phyloP scores from a whole-genome alignment of 176 grass and related monocot genomes.

The Carex pumila region DNA sequence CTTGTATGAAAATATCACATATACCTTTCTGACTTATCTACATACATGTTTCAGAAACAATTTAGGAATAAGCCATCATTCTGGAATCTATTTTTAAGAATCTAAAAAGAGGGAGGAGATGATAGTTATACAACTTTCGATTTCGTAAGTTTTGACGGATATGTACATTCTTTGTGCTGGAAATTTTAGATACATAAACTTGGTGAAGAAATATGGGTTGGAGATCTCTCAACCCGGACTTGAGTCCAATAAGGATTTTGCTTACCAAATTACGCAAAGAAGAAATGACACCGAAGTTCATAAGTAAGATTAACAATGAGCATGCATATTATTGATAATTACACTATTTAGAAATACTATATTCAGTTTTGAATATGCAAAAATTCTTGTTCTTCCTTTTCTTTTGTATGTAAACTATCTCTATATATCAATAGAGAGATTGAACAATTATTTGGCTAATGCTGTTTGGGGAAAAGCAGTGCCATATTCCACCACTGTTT shows the following conservation, averaged over 20 bases:
- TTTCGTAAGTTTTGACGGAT: background rate
- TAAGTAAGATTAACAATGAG: constrained; percentile 18
- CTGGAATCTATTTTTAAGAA: background rate
- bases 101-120: background rate
- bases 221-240: constrained; percentile 46
- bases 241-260: constrained; percentile 21
- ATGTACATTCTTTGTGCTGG: background rate
- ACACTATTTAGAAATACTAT: background rate
- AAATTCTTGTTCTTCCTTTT: background rate
- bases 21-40: background rate
- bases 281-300: constrained; percentile 31
- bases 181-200: constrained; percentile 31
- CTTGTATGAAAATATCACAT: background rate
- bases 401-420: background rate
- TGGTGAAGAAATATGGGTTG: constrained; percentile 40
- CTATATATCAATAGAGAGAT: background rate
- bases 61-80: background rate
- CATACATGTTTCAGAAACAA: background rate
- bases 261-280: constrained; percentile 31
- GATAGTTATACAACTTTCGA: background rate
- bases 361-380: background rate
- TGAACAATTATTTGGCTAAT: too few relatives aligned
- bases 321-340: background rate
- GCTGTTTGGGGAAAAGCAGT: background rate
- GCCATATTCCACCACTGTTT: background rate